Percentiles rank a stretch among this genome's conserved stretches.
Conservation (phyloP, 257 asterid species). For the Voacanga thouarsii region DNA sequence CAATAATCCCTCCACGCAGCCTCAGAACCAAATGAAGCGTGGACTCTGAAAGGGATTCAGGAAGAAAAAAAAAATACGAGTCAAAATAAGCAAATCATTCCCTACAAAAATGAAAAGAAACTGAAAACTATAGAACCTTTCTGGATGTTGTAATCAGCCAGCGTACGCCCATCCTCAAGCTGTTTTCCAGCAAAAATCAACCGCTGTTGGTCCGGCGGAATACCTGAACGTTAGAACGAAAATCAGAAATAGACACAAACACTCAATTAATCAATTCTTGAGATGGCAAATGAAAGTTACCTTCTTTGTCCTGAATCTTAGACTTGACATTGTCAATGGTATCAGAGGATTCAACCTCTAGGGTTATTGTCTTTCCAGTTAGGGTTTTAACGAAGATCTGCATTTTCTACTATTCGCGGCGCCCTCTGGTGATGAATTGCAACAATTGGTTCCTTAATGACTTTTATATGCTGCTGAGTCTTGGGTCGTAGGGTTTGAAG, state of each 20-base stretch:
- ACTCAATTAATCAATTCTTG: not conserved
- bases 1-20: conserved; percentile 71
- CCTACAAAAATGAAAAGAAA: not conserved
- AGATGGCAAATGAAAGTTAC: not conserved
- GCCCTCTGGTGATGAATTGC: not conserved
- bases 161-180: conserved; percentile 43
- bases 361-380: conserved; percentile 37
- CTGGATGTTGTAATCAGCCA: conserved; percentile 41
- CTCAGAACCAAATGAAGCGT: conserved; percentile 70
- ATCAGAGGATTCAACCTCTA: conserved; percentile 35
- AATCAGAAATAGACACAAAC: not conserved
- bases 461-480: conserved; percentile 13
- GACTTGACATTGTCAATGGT: conserved; percentile 40
- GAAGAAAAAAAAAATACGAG: not conserved
- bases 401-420: conserved; percentile 11
- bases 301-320: conserved; percentile 36
- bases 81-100: not conserved
- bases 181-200: conserved; percentile 44
- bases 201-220: conserved; percentile 84
- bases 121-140: conserved; percentile 19
- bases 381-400: conserved; percentile 42
- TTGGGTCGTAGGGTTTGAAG: conserved; percentile 15
- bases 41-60: conserved; percentile 35
- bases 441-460: not conserved
- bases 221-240: conserved; percentile 27